Evolutionary conservation across 495 filamentous ascomycete species (phyloP), one percentile per base, ranked within the genome.

Genomic region (Evernia prunastri): DNA sequence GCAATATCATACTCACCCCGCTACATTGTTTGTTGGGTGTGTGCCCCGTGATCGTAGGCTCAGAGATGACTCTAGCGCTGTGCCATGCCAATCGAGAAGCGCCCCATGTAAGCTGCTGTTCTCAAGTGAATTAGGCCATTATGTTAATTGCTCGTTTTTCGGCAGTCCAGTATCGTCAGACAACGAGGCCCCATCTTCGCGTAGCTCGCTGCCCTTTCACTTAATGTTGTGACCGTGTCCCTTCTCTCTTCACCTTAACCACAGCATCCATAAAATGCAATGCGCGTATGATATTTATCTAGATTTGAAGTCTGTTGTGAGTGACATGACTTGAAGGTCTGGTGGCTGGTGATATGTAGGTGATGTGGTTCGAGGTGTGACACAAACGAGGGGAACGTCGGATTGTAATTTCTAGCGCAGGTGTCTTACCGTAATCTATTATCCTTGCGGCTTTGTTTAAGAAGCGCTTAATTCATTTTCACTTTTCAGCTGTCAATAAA

Each of bases 371-470:
- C 35, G 18, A 31, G n/a, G 35, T 18, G 27, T 54, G 43, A 39
- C 39, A 40, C 20, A 40, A 23, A 40, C n/a, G 60, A 40, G 47
- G 29, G 47, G 35, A 5, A 31, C 29, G 7, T 20, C 29, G 35
- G 27, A 25, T 35, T 42, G 9, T 42, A 42, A 6, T 31, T 47
- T 33, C 40, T 59, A 49, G 25, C 53, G 51, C 33, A 18, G 8
- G 35, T 61, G 33, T 49, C 43, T 36, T 63, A 63, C 25, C 42
- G 60, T 56, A 63, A 63, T 56, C 36, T 63, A 63, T 40, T 39
- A 1, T 17, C 17, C 17, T 23, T 17, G 12, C 31, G 23, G 20
- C 33, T 40, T 12, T 31, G 4, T 37, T 0, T 54, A 54, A 31
- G 49, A 53, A 56, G 36, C 10, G 11, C 51, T 33, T 54, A 27